Evolutionary conservation across 2,329 filamentous ascomycete species (phyloP).

Genomic region (Aureobasidium pullulans): DNA sequence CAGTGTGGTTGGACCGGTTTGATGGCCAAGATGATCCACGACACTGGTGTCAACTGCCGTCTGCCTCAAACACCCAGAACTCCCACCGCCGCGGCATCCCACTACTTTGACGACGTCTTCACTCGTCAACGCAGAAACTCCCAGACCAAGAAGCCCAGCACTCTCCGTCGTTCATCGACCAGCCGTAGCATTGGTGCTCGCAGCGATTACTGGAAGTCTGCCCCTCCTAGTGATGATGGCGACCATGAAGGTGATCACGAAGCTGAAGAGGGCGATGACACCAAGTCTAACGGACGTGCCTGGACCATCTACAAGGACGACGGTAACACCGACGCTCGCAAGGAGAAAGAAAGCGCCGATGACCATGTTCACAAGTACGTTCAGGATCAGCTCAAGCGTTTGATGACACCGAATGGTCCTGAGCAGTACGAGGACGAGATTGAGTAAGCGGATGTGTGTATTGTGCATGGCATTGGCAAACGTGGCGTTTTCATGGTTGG

Average conservation of each 20-base stretch:
- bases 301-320: slow-evolving; percentile 44
- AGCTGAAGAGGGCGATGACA: slow-evolving; percentile 23
- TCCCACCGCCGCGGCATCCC: slow-evolving; percentile 71
- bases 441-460: slow-evolving; percentile 27
- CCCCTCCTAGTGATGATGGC: slow-evolving; percentile 25
- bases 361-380: slow-evolving; percentile 75
- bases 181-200: slow-evolving; percentile 75
- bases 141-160: slow-evolving; percentile 37
- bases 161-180: slow-evolving; percentile 70
- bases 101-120: slow-evolving; percentile 94
- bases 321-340: slow-evolving; percentile 22
- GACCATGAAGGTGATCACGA: slow-evolving; percentile 27
- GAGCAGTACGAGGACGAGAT: slow-evolving; percentile 55
- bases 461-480: background rate
- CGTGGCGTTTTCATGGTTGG: background rate
- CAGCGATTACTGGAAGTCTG: slow-evolving; percentile 58
- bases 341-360: slow-evolving; percentile 31
- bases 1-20: slow-evolving; percentile 96
- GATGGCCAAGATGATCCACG: slow-evolving; percentile 94
- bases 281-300: slow-evolving; percentile 26
- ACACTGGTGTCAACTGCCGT: slow-evolving; percentile 85
- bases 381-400: slow-evolving; percentile 67
- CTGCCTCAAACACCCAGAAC: slow-evolving; percentile 89
- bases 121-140: slow-evolving; percentile 43
- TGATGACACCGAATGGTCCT: slow-evolving; percentile 52